Evolutionary conservation across 257 asterid species (phyloP), one percentile per base, ranked within the genome.

Genomic region (Hygrophila difformis): DNA sequence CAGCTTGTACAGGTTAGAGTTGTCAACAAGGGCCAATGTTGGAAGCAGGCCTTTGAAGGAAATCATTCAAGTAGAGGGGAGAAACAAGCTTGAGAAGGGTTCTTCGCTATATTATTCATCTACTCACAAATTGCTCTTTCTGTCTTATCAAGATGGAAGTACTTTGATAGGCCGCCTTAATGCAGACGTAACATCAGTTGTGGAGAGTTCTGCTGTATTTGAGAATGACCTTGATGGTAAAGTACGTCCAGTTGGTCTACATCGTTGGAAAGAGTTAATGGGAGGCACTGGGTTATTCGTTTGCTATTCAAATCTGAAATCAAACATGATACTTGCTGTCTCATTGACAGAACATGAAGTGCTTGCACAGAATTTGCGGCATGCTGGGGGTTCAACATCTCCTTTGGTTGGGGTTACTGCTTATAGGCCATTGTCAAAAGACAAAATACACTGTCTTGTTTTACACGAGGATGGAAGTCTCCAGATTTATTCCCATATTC

Each of bases 401-500:
- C 73, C 95, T 39, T 74, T 82, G 79, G 99, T 91, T 64, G 99
- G 99, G 62, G 72, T 91, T 39, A 74, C 95, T 49, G 89, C 96
- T 37, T 83, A 91, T 67, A 91, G 81, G 73, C 95, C 96, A 64
- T 64, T 91, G 70, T 82, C 99, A 51, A 91, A 91, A 70, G 99
- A 91, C 67, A 91, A 91, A 78, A 68, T 83, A 58, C 93, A 91
- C 69, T 80, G 96, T 69, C 89, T 91, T 70, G 73, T 78, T 67
- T 69, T 91, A 69, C 95, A 86, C 74, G 99, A 91, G 42, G 99
- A 91, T 76, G 99, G 99, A 63, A 91, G 99, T 68, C 99, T 91
- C 49, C 99, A 91, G 73, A 91, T 86, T 43, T 81, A 82, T 71
- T 82, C 93, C 0, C 96, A 91, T 42, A 60, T 80, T 39, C 94